Percentiles rank a stretch among this genome's conserved stretches.
Evolutionary conservation across 192 early-diverging fungal genomes (phyloP).

Genomic region (Backusella westeae): DNA sequence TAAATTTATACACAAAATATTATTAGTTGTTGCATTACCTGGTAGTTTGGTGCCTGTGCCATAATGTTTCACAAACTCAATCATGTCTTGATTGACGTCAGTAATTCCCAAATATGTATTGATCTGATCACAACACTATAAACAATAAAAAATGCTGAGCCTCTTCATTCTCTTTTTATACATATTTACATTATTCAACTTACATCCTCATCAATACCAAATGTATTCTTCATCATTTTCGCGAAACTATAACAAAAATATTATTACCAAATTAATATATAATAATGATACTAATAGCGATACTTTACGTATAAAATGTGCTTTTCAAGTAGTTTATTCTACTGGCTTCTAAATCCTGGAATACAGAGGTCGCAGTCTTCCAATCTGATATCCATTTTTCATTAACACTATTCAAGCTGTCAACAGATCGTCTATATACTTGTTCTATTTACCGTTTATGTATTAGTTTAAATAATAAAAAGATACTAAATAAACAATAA

Average conservation of each 20-base stretch:
- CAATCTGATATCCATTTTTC: conserved; percentile 56
- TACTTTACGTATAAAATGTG: conserved; percentile 59
- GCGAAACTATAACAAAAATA: conserved; percentile 34
- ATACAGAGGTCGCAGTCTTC: conserved; percentile 48
- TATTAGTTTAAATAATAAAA: neutral
- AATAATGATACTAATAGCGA: neutral
- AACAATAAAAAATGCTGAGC: neutral
- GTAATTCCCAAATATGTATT: conserved; percentile 62
- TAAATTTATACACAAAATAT: neutral
- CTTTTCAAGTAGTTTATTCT: conserved; percentile 63
- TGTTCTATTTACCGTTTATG: conserved; percentile 31
- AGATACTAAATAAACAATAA: neutral
- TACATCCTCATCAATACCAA: conserved; percentile 71
- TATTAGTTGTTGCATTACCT: conserved; percentile 20
- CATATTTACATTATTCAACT: neutral
- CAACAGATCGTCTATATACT: conserved; percentile 47
- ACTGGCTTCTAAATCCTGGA: conserved; percentile 66
- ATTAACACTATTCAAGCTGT: conserved; percentile 33
- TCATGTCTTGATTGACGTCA: conserved; percentile 64
- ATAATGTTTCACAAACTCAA: conserved; percentile 55
- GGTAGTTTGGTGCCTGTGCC: conserved; percentile 58
- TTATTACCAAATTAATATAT: neutral
- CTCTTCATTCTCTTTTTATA: neutral
- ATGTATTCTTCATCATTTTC: conserved; percentile 67
- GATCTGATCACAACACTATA: conserved; percentile 65